phyloP scores from a whole-genome alignment of 2,329 filamentous ascomycete genomes.

The Polychaeton citri region DNA sequence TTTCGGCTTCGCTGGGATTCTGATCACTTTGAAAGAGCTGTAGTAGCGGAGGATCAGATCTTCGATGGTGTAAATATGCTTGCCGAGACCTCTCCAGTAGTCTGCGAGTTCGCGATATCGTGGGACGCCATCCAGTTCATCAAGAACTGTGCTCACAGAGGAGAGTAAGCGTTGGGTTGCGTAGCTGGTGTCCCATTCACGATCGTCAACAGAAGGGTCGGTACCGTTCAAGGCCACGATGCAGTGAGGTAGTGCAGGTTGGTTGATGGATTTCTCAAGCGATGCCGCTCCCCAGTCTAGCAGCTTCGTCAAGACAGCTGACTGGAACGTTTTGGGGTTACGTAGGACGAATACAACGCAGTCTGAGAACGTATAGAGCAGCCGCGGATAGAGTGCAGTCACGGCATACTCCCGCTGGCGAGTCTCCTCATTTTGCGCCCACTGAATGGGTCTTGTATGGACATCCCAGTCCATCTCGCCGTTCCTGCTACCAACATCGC shows the following conservation, averaged over 20 bases:
- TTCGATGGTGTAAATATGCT: slow-evolving; percentile 30
- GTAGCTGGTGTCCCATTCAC: slow-evolving; percentile 21
- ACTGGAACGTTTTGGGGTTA: slow-evolving; percentile 25
- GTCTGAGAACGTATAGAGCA: slow-evolving; percentile 32
- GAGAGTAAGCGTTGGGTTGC: slow-evolving; percentile 20
- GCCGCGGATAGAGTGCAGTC: slow-evolving; percentile 25
- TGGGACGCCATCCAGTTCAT: slow-evolving; percentile 19
- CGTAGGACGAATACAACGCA: slow-evolving; percentile 30
- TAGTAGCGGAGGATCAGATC: slow-evolving; percentile 40
- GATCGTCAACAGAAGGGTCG: slow-evolving; percentile 19
- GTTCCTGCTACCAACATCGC: not conserved
- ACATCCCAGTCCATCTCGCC: slow-evolving; percentile 5
- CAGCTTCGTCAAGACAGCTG: slow-evolving; percentile 24
- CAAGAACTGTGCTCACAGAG: slow-evolving; percentile 18
- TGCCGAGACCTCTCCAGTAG: slow-evolving; percentile 29
- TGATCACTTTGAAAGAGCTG: slow-evolving; percentile 32
- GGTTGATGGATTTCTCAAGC: slow-evolving; percentile 41
- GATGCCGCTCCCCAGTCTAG: slow-evolving; percentile 39
- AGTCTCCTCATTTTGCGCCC: slow-evolving; percentile 18
- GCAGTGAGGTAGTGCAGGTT: slow-evolving; percentile 41
- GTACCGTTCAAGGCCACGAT: slow-evolving; percentile 35
- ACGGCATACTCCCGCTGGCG: slow-evolving; percentile 25
- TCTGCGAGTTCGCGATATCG: slow-evolving; percentile 26
- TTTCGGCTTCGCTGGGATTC: slow-evolving; percentile 32
- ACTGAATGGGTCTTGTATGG: slow-evolving; percentile 17